Conservation (phyloP, 345 rosid species). For the Rhizophora mangle region DNA sequence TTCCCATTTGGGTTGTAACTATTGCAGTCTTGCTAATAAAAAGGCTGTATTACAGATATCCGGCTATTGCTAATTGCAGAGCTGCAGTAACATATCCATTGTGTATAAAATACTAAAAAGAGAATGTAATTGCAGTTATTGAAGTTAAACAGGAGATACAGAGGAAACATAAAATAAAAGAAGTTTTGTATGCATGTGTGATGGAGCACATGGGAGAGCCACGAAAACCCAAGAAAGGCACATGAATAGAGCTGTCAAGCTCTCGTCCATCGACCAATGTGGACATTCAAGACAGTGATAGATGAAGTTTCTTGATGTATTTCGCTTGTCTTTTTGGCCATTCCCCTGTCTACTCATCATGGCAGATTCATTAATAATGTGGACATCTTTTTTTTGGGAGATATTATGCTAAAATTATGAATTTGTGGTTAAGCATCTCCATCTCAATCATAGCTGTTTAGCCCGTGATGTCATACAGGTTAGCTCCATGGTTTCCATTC, state of each 20-base stretch:
- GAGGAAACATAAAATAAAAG: background rate
- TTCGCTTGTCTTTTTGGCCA: slow-evolving; percentile 24
- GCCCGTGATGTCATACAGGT: background rate
- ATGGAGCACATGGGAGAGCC: slow-evolving; percentile 42
- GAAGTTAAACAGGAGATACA: background rate
- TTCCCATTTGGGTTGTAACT: slow-evolving; percentile 36
- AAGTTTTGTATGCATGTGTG: slow-evolving; percentile 31
- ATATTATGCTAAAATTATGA: background rate
- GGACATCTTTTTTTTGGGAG: background rate
- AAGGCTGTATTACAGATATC: slow-evolving; percentile 31
- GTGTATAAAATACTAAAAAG: background rate
- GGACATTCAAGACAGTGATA: slow-evolving; percentile 29
- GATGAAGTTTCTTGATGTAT: slow-evolving; percentile 32
- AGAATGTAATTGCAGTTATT: slow-evolving; percentile 17
- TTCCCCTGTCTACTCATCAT: background rate
- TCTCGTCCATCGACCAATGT: slow-evolving; percentile 24
- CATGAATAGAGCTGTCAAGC: slow-evolving; percentile 39
- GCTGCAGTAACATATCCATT: slow-evolving; percentile 10
- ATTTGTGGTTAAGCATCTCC: background rate
- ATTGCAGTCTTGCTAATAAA: slow-evolving; percentile 23
- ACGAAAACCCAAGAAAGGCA: slow-evolving; percentile 25
- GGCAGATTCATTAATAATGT: background rate
- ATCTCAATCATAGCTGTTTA: background rate
- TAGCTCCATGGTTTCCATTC: too few species aligned
- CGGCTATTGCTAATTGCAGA: slow-evolving; percentile 3